Evolutionary conservation across 2,329 filamentous ascomycete genomes (phyloP).

Genomic region (Arthrobotrys megalospora): DNA sequence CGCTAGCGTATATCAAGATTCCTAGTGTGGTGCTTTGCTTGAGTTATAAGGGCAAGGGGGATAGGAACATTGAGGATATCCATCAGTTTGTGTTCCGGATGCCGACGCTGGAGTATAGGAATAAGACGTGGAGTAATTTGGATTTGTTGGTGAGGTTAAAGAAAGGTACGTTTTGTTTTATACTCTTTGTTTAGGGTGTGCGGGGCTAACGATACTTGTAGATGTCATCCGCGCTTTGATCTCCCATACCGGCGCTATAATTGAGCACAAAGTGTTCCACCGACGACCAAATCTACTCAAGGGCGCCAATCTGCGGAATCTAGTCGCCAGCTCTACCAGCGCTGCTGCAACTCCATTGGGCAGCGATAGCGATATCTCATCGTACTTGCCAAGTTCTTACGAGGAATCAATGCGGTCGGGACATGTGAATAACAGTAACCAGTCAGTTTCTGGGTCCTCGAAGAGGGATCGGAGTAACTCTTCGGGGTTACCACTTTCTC

Average conservation of each 20-base stretch:
- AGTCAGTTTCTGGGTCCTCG: not conserved
- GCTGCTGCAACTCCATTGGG: conserved; percentile 66
- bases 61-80: conserved; percentile 95
- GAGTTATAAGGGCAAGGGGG: conserved; percentile 82
- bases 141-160: conserved; percentile 93
- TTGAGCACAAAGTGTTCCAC: conserved; percentile 95
- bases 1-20: conserved; percentile 93
- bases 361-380: conserved; percentile 61
- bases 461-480: conserved; percentile 44
- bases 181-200: not conserved
- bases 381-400: conserved; percentile 48
- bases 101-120: conserved; percentile 93
- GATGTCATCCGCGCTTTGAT: conserved; percentile 92
- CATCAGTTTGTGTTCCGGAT: conserved; percentile 98
- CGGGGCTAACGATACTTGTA: not conserved
- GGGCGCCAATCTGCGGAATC: conserved; percentile 81
- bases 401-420: conserved; percentile 39
- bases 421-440: not conserved
- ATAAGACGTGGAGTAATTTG: conserved; percentile 99
- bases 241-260: conserved; percentile 94
- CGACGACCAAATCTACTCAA: conserved; percentile 86
- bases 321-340: conserved; percentile 83
- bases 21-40: conserved; percentile 95
- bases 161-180: conserved; percentile 72
- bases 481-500: conserved; percentile 39